Conservation (phyloP, 768 basidiomycete genomes). For the Leccinum longicurvipes region DNA sequence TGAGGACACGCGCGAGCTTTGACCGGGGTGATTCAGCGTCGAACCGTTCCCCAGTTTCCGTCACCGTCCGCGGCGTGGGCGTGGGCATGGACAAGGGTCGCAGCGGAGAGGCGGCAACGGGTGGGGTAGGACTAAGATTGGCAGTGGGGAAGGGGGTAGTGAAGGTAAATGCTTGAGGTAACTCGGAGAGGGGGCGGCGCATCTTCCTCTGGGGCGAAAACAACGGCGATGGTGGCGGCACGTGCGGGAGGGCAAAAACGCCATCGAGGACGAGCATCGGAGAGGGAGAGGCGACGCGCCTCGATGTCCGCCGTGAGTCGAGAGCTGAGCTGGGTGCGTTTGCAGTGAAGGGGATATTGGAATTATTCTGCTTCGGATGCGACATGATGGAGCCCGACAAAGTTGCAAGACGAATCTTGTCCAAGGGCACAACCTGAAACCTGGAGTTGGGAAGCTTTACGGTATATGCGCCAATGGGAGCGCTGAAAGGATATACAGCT, state of each 20-base stretch:
- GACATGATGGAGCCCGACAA: background rate
- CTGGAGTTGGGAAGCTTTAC: conserved; percentile 17
- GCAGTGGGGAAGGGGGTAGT: background rate
- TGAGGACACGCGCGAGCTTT: conserved; percentile 21
- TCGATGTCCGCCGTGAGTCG: background rate
- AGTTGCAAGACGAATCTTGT: background rate
- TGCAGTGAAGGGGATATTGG: background rate
- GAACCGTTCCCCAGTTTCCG: background rate
- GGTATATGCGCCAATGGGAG: background rate
- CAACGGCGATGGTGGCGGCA: background rate
- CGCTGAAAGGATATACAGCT: conserved; percentile 3
- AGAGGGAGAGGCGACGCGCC: conserved; percentile 6
- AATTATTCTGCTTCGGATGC: background rate
- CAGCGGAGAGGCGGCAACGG: no score
- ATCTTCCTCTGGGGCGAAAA: background rate
- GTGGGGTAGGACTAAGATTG: background rate
- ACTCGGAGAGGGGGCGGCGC: background rate
- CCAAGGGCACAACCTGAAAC: background rate
- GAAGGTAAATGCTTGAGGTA: background rate
- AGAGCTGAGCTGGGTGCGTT: background rate
- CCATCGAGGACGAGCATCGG: conserved; percentile 21
- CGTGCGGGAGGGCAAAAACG: conserved; percentile 16
- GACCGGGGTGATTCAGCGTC: conserved; percentile 17
- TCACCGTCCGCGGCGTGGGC: background rate
- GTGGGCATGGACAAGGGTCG: background rate